phyloP scores from a whole-genome alignment of 345 rosid genomes.

The Aurinia saxatilis region DNA sequence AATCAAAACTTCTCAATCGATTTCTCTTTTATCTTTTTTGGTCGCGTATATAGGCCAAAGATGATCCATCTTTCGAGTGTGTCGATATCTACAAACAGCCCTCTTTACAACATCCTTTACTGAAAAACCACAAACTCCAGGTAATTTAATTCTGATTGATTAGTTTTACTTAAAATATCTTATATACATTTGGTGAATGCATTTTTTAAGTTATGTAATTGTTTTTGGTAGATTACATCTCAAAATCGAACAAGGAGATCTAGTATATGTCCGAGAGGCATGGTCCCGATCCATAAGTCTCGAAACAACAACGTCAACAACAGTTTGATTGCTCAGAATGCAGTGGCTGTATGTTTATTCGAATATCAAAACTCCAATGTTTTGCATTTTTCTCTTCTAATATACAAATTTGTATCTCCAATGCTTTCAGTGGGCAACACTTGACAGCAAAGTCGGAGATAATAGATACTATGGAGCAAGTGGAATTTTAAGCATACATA shows the following conservation, averaged over 20 bases:
- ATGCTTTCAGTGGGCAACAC: background rate
- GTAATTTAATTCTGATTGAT: background rate
- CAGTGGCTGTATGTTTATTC: background rate
- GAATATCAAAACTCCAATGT: background rate
- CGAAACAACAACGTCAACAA: background rate
- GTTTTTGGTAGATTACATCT: background rate
- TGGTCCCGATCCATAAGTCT: background rate
- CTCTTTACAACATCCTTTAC: conserved; percentile 4
- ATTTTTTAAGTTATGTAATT: background rate
- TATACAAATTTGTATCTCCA: background rate
- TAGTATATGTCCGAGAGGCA: conserved; percentile 2
- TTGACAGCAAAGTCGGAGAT: background rate
- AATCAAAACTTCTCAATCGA: background rate
- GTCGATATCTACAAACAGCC: background rate
- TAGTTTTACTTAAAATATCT: background rate
- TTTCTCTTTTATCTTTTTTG: background rate
- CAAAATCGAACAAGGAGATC: background rate
- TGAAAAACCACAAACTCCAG: background rate
- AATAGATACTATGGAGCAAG: background rate
- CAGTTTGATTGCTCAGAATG: background rate
- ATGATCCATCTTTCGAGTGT: background rate
- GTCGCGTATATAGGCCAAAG: background rate
- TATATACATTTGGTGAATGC: background rate
- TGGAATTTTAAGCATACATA: background rate
- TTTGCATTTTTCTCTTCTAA: background rate